Percentiles rank a stretch among this genome's conserved stretches.
Evolutionary conservation across 2,329 filamentous ascomycete species (phyloP).

Genomic region (Gyromitra esculenta): DNA sequence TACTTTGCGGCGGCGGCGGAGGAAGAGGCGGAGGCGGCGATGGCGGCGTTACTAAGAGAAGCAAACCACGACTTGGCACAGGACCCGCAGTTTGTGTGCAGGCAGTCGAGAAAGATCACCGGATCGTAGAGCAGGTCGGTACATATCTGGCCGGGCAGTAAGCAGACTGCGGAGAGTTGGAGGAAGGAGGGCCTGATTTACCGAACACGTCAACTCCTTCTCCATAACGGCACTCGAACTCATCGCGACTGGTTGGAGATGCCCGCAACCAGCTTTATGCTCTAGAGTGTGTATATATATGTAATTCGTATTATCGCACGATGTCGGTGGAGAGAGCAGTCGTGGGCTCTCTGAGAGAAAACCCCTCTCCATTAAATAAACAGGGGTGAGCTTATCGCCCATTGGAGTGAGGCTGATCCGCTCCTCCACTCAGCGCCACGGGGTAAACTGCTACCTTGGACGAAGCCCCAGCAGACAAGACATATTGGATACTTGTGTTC

Average conservation of each 20-base stretch:
- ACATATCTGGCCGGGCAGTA: constrained; percentile 76
- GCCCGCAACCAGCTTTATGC: neutral
- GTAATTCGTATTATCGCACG: too few relatives aligned
- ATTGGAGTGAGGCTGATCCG: neutral
- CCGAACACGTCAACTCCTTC: constrained; percentile 93
- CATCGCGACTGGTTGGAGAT: constrained; percentile 15
- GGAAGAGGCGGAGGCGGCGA: constrained; percentile 61
- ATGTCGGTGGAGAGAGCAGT: too few relatives aligned
- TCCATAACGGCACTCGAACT: constrained; percentile 66
- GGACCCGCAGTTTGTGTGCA: constrained; percentile 94
- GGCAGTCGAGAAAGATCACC: constrained; percentile 87
- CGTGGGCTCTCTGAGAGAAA: neutral
- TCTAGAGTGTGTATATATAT: neutral
- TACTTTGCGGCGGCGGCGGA: constrained; percentile 65
- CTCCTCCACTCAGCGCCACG: too few relatives aligned
- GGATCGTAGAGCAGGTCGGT: constrained; percentile 93
- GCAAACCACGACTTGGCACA: constrained; percentile 97
- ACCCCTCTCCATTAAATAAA: constrained; percentile 18
- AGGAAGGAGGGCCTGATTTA: constrained; percentile 62
- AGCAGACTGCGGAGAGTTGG: constrained; percentile 36
- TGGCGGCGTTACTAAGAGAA: constrained; percentile 69
- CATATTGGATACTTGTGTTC: too few relatives aligned
- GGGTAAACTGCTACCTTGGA: too few relatives aligned
- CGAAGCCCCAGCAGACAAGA: neutral
- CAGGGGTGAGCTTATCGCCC: neutral